These are phyloP conservation scores for Mortierella sp. DNA, from an alignment of 371 early-diverging fungal genomes.

Conservation along the genomic window DNA sequence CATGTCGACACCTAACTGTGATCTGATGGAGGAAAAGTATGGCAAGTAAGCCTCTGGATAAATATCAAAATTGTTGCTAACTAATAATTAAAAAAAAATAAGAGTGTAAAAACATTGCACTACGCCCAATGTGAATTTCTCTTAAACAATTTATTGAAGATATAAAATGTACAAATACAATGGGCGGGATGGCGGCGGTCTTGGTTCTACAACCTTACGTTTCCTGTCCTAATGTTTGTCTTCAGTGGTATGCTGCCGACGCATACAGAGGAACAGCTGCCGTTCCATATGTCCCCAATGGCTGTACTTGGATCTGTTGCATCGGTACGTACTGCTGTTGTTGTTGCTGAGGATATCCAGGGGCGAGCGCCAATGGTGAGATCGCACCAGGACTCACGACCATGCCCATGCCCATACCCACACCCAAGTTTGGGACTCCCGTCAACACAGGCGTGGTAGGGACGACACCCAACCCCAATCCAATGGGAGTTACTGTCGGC, in stretches of 20 bases:
- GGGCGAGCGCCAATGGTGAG: neutral
- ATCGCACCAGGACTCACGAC: neutral
- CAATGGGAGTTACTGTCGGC: slow-evolving; percentile 8
- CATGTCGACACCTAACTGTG: slow-evolving; percentile 40
- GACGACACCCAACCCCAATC: slow-evolving; percentile 16
- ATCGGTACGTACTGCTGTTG: no score
- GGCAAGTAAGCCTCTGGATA: slow-evolving; percentile 15
- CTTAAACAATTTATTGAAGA: no score
- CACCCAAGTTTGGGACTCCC: neutral
- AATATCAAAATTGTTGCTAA: no score
- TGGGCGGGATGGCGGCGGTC: no score
- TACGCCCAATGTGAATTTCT: no score
- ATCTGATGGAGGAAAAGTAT: slow-evolving; percentile 33
- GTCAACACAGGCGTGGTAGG: neutral
- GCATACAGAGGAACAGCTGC: neutral
- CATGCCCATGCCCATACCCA: slow-evolving; percentile 2
- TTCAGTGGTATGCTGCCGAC: neutral
- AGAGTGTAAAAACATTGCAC: no score
- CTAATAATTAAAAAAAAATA: no score
- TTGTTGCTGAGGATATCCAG: neutral
- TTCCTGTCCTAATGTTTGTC: no score
- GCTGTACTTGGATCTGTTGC: neutral
- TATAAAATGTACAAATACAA: no score
- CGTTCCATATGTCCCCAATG: neutral
- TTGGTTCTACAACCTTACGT: no score